These are phyloP conservation scores for Chimonanthus praecox DNA, from an alignment of 164 flowering plant species.

Conservation along the genomic window DNA sequence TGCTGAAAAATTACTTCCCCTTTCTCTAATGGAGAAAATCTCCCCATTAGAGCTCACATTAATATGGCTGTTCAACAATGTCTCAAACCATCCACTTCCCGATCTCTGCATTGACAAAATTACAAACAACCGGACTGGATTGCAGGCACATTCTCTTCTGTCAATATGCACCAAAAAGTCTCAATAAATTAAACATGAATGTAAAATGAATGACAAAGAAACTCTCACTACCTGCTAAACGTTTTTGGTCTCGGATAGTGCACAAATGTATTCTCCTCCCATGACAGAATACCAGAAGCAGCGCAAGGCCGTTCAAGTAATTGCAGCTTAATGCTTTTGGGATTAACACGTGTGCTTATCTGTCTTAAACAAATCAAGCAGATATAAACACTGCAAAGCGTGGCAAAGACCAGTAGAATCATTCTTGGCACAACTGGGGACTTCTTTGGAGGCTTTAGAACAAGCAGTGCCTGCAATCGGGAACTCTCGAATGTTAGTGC, in stretches of 20 bases:
- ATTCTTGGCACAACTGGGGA: slow-evolving; percentile 56
- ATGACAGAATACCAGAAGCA: slow-evolving; percentile 12
- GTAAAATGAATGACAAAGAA: not conserved
- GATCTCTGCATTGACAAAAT: slow-evolving; percentile 58
- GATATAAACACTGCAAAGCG: slow-evolving; percentile 64
- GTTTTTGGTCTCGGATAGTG: slow-evolving; percentile 71
- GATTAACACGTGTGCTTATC: slow-evolving; percentile 27
- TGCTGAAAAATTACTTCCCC: slow-evolving; percentile 36
- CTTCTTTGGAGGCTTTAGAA: slow-evolving; percentile 65
- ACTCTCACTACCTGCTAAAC: slow-evolving; percentile 46
- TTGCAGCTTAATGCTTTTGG: slow-evolving; percentile 26
- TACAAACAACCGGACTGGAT: slow-evolving; percentile 44
- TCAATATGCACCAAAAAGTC: too few species aligned
- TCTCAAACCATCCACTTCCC: slow-evolving; percentile 62
- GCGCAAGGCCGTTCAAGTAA: slow-evolving; percentile 32
- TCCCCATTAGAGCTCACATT: slow-evolving; percentile 55
- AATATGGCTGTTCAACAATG: slow-evolving; percentile 44
- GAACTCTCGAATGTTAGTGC: not conserved
- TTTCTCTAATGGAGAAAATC: slow-evolving; percentile 31
- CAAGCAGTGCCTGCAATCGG: slow-evolving; percentile 47
- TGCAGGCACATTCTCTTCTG: slow-evolving; percentile 51
- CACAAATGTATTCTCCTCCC: slow-evolving; percentile 31
- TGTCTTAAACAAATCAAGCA: slow-evolving; percentile 73
- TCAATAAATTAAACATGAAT: not conserved
- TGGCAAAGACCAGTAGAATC: slow-evolving; percentile 51